phyloP scores from a whole-genome alignment of 2,329 filamentous ascomycete genomes.

The Neonectria hederae region DNA sequence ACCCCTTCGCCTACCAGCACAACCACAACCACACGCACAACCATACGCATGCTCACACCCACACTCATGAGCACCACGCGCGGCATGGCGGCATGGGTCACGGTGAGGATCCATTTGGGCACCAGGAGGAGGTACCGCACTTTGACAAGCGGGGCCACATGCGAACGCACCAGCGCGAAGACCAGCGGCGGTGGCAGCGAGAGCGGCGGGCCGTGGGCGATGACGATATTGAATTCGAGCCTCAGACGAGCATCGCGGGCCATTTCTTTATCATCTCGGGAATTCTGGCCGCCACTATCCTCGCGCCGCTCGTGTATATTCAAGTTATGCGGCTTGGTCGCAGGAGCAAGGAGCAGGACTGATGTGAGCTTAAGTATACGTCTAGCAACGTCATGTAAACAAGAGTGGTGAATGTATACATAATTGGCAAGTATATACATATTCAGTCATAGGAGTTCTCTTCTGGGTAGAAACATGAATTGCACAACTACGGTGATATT shows the following conservation, averaged over 20 bases:
- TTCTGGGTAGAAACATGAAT: neutral
- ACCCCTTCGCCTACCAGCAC: slow-evolving; percentile 30
- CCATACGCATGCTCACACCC: neutral
- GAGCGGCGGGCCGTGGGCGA: slow-evolving; percentile 52
- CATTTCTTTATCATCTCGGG: slow-evolving; percentile 62
- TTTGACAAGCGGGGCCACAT: slow-evolving; percentile 81
- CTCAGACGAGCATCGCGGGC: slow-evolving; percentile 54
- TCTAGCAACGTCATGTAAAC: neutral
- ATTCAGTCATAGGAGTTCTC: neutral
- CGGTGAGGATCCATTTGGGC: slow-evolving; percentile 60
- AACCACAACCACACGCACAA: neutral
- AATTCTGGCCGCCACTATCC: slow-evolving; percentile 57
- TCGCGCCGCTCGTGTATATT: slow-evolving; percentile 55
- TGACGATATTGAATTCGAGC: slow-evolving; percentile 50
- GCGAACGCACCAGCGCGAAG: slow-evolving; percentile 74
- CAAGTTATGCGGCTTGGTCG: slow-evolving; percentile 49
- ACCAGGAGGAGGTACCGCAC: slow-evolving; percentile 71
- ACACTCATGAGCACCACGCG: neutral
- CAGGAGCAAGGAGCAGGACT: slow-evolving; percentile 38
- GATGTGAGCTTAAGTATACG: neutral
- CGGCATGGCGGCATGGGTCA: slow-evolving; percentile 64
- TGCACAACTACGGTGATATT: neutral
- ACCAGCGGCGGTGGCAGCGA: slow-evolving; percentile 55
- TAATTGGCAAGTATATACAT: neutral
- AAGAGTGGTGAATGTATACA: neutral